These are phyloP conservation scores for Rhizomucor pusillus DNA, from an alignment of 371 early-diverging fungal species.

Conservation along the genomic window DNA sequence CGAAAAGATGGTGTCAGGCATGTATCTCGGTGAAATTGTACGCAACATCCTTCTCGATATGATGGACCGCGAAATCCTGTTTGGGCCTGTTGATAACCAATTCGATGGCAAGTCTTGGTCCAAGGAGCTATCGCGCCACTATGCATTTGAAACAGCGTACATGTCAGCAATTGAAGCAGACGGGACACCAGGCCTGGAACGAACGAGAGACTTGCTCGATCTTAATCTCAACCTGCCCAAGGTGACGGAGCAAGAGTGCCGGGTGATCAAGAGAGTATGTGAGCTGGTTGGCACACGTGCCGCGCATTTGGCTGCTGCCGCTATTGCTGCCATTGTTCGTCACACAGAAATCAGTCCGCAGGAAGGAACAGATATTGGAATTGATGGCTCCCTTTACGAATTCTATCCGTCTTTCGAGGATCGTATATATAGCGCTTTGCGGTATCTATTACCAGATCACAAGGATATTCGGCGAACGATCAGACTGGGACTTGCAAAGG, in stretches of 20 bases:
- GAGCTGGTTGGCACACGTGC: conserved; percentile 87
- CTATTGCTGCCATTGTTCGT: conserved; percentile 80
- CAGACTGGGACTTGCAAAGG: conserved; percentile 56
- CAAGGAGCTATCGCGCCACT: conserved; percentile 65
- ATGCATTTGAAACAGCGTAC: conserved; percentile 87
- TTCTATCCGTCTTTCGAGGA: conserved; percentile 88
- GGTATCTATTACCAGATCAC: conserved; percentile 57
- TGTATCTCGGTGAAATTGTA: conserved; percentile 93
- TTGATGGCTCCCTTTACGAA: conserved; percentile 93
- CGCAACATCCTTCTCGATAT: conserved; percentile 80
- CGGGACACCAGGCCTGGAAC: conserved; percentile 55
- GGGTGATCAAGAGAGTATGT: conserved; percentile 80
- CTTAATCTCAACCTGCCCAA: conserved; percentile 61
- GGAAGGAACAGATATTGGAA: conserved; percentile 76
- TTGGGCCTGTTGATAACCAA: conserved; percentile 25
- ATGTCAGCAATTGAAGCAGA: conserved; percentile 93
- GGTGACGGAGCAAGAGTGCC: conserved; percentile 76
- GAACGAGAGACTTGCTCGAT: conserved; percentile 76
- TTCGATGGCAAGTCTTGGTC: conserved; percentile 56
- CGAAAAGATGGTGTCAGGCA: conserved; percentile 95
- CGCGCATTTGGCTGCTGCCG: conserved; percentile 83
- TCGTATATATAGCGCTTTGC: conserved; percentile 73
- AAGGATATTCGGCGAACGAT: conserved; percentile 51
- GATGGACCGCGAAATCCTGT: conserved; percentile 78
- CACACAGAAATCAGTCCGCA: conserved; percentile 48